Evolutionary conservation across 1,284 basidiomycete species (phyloP).

Genomic region (Ustilago lituana): DNA sequence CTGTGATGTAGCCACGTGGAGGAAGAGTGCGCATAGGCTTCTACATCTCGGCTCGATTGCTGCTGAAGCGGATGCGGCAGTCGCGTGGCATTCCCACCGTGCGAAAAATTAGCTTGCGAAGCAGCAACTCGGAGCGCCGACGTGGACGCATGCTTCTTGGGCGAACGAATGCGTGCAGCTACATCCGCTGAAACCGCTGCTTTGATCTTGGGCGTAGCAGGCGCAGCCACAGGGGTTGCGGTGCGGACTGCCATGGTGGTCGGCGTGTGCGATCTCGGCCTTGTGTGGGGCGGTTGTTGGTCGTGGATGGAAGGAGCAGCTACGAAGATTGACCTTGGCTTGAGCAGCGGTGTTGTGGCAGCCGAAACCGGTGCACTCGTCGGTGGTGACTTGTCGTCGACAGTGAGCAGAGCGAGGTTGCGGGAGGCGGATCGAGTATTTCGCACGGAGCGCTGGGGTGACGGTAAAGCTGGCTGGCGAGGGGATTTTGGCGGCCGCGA

Average conservation of each 20-base stretch:
- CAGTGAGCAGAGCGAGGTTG: neutral
- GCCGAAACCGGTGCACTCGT: conserved; percentile 15
- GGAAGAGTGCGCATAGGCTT: conserved; percentile 22
- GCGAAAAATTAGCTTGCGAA: neutral
- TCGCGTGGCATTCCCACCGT: too few species aligned
- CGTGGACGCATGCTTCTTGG: conserved; percentile 38
- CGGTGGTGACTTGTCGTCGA: neutral
- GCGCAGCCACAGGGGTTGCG: neutral
- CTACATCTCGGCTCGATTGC: conserved; percentile 1
- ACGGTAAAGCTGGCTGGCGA: neutral
- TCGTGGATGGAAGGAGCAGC: neutral
- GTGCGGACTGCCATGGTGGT: conserved; percentile 24
- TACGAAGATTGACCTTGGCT: conserved; percentile 8
- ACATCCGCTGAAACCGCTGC: conserved; percentile 42
- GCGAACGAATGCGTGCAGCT: conserved; percentile 35
- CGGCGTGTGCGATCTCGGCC: conserved; percentile 35
- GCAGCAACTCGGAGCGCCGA: conserved; percentile 17
- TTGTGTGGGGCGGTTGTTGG: neutral
- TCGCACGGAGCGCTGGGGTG: conserved; percentile 1
- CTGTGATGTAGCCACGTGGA: conserved; percentile 18
- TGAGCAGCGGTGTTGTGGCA: conserved; percentile 20
- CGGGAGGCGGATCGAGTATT: conserved; percentile 19
- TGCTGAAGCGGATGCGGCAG: too few species aligned
- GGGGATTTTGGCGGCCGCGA: neutral
- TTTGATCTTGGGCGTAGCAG: conserved; percentile 37